Base-by-base conservation (phyloP, 1,284 basidiomycete genomes). In the Fomitopsis palustris region DNA sequence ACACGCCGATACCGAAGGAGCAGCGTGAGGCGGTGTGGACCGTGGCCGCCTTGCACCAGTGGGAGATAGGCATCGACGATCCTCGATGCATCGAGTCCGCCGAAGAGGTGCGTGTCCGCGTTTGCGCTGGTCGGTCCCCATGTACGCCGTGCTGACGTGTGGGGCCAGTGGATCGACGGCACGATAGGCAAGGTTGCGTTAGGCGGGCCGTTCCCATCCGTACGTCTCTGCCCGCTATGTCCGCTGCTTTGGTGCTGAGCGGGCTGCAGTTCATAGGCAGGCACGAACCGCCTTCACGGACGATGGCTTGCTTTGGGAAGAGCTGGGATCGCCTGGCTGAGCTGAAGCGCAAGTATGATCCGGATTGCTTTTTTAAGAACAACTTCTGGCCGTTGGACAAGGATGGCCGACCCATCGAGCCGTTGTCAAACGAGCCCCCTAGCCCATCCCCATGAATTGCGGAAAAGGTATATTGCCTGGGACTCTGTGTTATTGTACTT, bases 11-110 rank as follows among this genome's bases (percentile, higher is more conserved):
- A 33, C 90, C 92, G 3, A 85, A 86, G 66, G 78, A 81, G 16
- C 89, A 93, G 66, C 85, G 94, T 27, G 81, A 90, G 67, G 89
- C 91, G 1, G 74, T 83, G 6, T 96, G 95, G 76, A 94, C 90
- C 3, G 86, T 95, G 49, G 91, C 92, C 2, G 93, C 95, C 19
- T 77, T 96, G 49, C 94, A 96, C 73, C 95, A 96, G 72, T 96
- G 95, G 95, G 88, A 90, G 60, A 86, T 93, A 72, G 81, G 86
- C 53, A 78, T 87, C 39, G 84, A 92, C 63, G 95, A 96, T 67
- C 83, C 86, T 21, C 78, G 84, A 19, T 96, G 93, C 66, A 81
- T 93, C 56, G 79, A 81, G 52, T 87, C 90, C 33, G 93, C 93
- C 12, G 90, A 95, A 71, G 84, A 88, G 68, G 90, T 89, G 63